phyloP scores from a whole-genome alignment of 352 stramenopile genomes.

The Elongisporangium anandrum region DNA sequence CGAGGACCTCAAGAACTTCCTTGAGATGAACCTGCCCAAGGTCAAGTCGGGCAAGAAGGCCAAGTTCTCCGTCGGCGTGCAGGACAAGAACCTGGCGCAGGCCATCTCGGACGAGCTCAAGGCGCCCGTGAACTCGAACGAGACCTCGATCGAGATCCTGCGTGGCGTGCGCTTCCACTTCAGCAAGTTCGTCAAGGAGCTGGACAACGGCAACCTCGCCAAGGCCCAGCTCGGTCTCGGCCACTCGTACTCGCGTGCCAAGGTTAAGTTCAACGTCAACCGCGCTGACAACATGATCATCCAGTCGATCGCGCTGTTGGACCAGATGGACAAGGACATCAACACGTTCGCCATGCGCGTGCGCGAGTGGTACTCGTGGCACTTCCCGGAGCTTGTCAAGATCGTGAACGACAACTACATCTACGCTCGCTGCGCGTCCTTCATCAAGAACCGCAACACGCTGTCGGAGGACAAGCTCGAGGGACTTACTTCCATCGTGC shows the following conservation, averaged over 20 bases:
- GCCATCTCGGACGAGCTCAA: conserved; percentile 94
- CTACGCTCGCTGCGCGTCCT: conserved; percentile 96
- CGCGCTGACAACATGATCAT: conserved; percentile 99
- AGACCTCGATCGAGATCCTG: conserved; percentile 96
- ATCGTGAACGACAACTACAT: conserved; percentile 99
- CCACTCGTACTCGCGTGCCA: conserved; percentile 98
- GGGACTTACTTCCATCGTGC: conserved; percentile 90
- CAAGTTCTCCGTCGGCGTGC: conserved; percentile 89
- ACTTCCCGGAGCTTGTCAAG: conserved; percentile 99
- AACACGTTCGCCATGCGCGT: conserved; percentile 99
- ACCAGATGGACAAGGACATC: conserved; percentile 99
- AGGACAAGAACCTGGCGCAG: conserved; percentile 92
- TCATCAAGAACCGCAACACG: conserved; percentile 93
- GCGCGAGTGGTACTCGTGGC: conserved; percentile 99
- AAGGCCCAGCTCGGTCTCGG: conserved; percentile 99
- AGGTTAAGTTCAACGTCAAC: conserved; percentile 99
- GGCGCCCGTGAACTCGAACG: conserved; percentile 96
- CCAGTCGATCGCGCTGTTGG: conserved; percentile 98
- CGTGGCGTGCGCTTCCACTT: conserved; percentile 97
- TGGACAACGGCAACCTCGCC: conserved; percentile 93
- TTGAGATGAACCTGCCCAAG: conserved; percentile 99
- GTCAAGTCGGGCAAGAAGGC: conserved; percentile 90
- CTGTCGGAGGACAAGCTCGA: conserved; percentile 80
- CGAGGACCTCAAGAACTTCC: conserved; percentile 96
- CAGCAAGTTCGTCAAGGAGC: conserved; percentile 96